Conservation (phyloP, 768 basidiomycete genomes). For the Stropharia rugosoannulata region DNA sequence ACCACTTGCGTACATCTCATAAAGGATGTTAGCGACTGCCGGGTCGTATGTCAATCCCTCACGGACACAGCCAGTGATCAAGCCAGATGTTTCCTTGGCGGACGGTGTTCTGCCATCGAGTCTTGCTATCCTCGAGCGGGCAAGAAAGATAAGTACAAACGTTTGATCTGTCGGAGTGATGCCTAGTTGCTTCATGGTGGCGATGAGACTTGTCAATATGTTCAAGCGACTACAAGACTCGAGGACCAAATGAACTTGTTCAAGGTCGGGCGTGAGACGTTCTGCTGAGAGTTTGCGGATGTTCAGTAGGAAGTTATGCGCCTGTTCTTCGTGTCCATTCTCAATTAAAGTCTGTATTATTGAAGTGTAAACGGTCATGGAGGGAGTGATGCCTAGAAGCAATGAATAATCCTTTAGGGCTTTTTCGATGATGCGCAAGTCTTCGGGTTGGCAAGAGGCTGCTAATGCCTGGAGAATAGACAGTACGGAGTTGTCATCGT, state of each 20-base stretch:
- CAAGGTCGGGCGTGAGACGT: constrained; percentile 41
- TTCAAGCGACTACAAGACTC: constrained; percentile 32
- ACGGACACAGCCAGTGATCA: constrained; percentile 47
- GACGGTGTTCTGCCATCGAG: constrained; percentile 27
- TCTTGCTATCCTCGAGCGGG: constrained; percentile 32
- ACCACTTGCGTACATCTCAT: constrained; percentile 40
- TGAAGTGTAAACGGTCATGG: constrained; percentile 44
- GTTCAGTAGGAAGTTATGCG: constrained; percentile 49
- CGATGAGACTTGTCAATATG: constrained; percentile 33
- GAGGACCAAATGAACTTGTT: constrained; percentile 58
- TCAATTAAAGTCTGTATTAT: constrained; percentile 50
- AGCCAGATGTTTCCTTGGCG: constrained; percentile 32
- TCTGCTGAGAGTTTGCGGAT: constrained; percentile 55
- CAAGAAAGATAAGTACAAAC: constrained; percentile 47
- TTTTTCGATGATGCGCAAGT: constrained; percentile 53
- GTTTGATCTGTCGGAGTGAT: constrained; percentile 45
- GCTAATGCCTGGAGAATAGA: constrained; percentile 46
- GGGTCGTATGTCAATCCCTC: constrained; percentile 44
- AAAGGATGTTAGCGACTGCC: constrained; percentile 37
- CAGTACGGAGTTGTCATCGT: constrained; percentile 31
- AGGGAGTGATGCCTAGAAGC: constrained; percentile 45
- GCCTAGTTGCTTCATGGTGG: constrained; percentile 36
- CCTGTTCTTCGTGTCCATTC: constrained; percentile 40
- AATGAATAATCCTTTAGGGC: constrained; percentile 49
- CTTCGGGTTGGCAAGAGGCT: constrained; percentile 48